These are phyloP conservation scores for Astragalus membranaceus DNA, from an alignment of 306 rosid genomes.

Conservation along the genomic window DNA sequence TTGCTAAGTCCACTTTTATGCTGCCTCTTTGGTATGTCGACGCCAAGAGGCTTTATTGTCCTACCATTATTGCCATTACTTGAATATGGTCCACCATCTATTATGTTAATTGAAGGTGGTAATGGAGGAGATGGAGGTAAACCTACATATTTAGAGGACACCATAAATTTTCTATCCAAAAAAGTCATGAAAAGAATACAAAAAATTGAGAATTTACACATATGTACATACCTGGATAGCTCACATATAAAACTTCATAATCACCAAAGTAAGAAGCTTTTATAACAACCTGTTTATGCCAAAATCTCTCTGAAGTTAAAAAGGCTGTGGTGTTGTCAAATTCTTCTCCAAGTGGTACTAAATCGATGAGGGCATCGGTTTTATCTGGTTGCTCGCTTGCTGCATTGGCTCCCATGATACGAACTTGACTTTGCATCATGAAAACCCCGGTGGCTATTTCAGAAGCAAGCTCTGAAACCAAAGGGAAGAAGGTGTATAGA, in stretches of 20 bases:
- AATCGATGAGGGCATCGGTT: constrained; percentile 62
- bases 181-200: constrained; percentile 18
- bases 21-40: constrained; percentile 51
- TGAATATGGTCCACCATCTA: constrained; percentile 66
- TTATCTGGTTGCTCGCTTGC: constrained; percentile 68
- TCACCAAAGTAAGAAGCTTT: constrained; percentile 72
- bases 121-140: constrained; percentile 86
- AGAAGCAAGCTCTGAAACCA: constrained; percentile 84
- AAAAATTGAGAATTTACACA: background rate
- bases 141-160: constrained; percentile 44
- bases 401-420: constrained; percentile 85
- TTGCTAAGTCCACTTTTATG: constrained; percentile 52
- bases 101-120: constrained; percentile 45
- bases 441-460: constrained; percentile 73
- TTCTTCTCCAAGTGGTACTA: constrained; percentile 74
- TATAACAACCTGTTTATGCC: constrained; percentile 73
- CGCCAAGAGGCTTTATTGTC: constrained; percentile 83
- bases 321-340: constrained; percentile 89
- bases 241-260: constrained; percentile 83
- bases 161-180: constrained; percentile 8
- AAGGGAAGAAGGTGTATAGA: constrained; percentile 89
- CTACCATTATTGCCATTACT: constrained; percentile 43
- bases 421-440: constrained; percentile 88
- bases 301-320: constrained; percentile 67
- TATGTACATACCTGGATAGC: constrained; percentile 65